These are phyloP conservation scores for Peronospora tabacina DNA, from an alignment of 352 stramenopile genomes.

Conservation along the genomic window DNA sequence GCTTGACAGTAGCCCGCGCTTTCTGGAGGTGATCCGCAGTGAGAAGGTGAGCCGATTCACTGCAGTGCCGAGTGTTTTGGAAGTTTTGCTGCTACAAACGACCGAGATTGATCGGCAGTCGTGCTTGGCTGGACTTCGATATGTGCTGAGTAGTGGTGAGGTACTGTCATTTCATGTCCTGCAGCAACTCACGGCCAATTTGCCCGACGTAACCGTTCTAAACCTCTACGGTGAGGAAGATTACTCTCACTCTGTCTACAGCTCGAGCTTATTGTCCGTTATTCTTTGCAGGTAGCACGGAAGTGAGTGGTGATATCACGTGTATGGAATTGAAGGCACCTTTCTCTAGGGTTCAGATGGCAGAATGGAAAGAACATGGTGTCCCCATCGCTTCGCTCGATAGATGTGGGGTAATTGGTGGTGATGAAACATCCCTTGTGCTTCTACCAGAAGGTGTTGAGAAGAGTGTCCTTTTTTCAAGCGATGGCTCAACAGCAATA, in stretches of 20 bases:
- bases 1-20: conserved; percentile 27
- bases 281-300: conserved; percentile 40
- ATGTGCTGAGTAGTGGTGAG: conserved; percentile 52
- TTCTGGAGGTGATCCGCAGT: conserved; percentile 17
- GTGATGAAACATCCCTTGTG: conserved; percentile 19
- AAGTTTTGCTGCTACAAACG: conserved; percentile 33
- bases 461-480: neutral
- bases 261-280: neutral
- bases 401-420: conserved; percentile 20
- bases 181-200: conserved; percentile 8
- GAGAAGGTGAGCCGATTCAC: conserved; percentile 39
- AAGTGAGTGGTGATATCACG: conserved; percentile 54
- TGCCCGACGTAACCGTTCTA: conserved; percentile 33
- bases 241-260: neutral
- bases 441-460: conserved; percentile 10
- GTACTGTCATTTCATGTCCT: conserved; percentile 26
- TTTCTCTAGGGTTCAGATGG: conserved; percentile 10
- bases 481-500: neutral
- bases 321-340: conserved; percentile 32
- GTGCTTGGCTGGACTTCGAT: conserved; percentile 19
- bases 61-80: conserved; percentile 41
- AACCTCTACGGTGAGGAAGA: conserved; percentile 50
- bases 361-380: conserved; percentile 29
- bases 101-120: neutral
- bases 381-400: conserved; percentile 37